Evolutionary conservation across 179 eudicot genomes (phyloP), one percentile per base, ranked within the genome.

Genomic region (Pouteria campechiana): DNA sequence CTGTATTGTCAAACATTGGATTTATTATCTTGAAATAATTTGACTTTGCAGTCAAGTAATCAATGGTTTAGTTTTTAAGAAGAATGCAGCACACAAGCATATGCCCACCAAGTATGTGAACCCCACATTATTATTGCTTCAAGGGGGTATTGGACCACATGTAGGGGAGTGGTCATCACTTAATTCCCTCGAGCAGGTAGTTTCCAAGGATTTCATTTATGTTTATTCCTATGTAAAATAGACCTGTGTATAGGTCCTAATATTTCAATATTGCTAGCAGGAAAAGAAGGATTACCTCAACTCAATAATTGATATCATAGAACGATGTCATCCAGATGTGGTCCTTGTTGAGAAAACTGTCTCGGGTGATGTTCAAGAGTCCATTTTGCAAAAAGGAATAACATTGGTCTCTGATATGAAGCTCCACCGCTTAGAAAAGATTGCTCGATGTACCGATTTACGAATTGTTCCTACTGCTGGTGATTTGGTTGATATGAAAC

Each of bases 1-100:
- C n/a, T n/a, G n/a, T n/a, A n/a, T n/a, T n/a, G n/a, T n/a, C n/a
- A n/a, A n/a, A n/a, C n/a, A n/a, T n/a, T n/a, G n/a, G n/a, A n/a
- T n/a, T n/a, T n/a, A n/a, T n/a, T n/a, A n/a, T n/a, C n/a, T n/a
- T n/a, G n/a, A n/a, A n/a, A n/a, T n/a, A n/a, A n/a, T n/a, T n/a
- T n/a, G n/a, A n/a, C 42, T 37, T 56, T 76, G 64, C 81, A 82
- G 95, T 53, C 75, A 67, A 67, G 38, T 90, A 33, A 41, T 86
- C 41, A 71, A 68, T 60, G 98, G 98, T 4, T 48, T 86, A 67
- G 98, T 90, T 57, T 90, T 90, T 62, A 90, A 79, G 48, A 90
- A 90, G 72, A 86, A 76, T 60, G 95, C 95, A 46, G 95, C 98
- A 31, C 93, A 81, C 75, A 90, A 86, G 48, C 93, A 79, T 62